Evolutionary conservation across 306 rosid species (phyloP).

Genomic region (Dalbergia cochinchinensis): DNA sequence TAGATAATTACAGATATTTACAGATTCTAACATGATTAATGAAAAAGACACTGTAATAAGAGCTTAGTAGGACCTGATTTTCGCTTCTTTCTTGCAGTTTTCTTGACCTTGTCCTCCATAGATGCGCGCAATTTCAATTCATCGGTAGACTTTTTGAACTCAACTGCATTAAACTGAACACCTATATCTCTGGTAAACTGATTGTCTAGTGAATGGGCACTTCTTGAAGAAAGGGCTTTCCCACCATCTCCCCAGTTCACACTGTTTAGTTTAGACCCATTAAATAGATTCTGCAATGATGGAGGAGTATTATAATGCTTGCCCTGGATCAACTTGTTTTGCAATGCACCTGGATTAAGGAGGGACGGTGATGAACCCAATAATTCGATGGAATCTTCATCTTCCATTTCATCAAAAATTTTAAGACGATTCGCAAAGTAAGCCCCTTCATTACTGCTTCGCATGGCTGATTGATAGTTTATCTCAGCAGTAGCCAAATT

Average conservation of each 20-base stretch:
- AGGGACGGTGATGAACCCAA: slow-evolving; percentile 54
- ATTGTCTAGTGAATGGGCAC: slow-evolving; percentile 52
- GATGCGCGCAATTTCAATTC: slow-evolving; percentile 62
- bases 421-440: slow-evolving; percentile 60
- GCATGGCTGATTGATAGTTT: slow-evolving; percentile 67
- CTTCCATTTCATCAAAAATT: slow-evolving; percentile 87
- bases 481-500: slow-evolving; percentile 81
- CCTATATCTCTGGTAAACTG: slow-evolving; percentile 67
- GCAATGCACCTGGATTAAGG: slow-evolving; percentile 56
- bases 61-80: slow-evolving; percentile 72
- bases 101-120: slow-evolving; percentile 58
- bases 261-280: slow-evolving; percentile 73
- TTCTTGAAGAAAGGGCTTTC: slow-evolving; percentile 55
- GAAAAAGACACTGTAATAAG: slow-evolving; percentile 10
- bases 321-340: slow-evolving; percentile 59
- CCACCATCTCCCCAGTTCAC: slow-evolving; percentile 72
- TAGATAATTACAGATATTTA: too few relatives aligned
- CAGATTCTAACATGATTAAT: background rate
- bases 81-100: slow-evolving; percentile 67
- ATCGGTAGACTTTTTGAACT: slow-evolving; percentile 75
- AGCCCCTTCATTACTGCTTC: slow-evolving; percentile 59
- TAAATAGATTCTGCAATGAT: slow-evolving; percentile 76
- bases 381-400: slow-evolving; percentile 67
- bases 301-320: slow-evolving; percentile 72
- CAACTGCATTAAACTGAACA: slow-evolving; percentile 76